phyloP scores from a whole-genome alignment of 2,329 filamentous ascomycete genomes.

The Talaromyces rugulosus region DNA sequence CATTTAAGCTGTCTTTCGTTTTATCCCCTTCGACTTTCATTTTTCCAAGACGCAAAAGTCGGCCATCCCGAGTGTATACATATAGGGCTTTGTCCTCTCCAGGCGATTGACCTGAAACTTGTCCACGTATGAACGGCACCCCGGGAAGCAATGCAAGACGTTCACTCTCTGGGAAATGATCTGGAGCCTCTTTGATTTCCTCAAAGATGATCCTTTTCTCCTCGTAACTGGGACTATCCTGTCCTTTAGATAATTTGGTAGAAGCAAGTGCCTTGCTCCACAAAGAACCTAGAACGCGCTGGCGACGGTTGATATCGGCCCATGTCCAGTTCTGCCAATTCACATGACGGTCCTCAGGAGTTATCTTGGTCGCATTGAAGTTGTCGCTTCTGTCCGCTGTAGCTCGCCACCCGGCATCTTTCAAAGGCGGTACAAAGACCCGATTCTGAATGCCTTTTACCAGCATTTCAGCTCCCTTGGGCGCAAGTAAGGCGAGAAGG shows the following conservation, averaged over 20 bases:
- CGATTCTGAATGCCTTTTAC: conserved; percentile 59
- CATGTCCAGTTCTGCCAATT: conserved; percentile 54
- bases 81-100: conserved; percentile 28
- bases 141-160: conserved; percentile 30
- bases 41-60: conserved; percentile 30
- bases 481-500: conserved; percentile 56
- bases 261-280: conserved; percentile 53
- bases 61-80: conserved; percentile 34
- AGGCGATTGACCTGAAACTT: conserved; percentile 21
- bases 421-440: conserved; percentile 62
- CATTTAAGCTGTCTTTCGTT: conserved; percentile 30
- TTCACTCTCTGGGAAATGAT: conserved; percentile 12
- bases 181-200: conserved; percentile 27
- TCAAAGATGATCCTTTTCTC: conserved; percentile 35
- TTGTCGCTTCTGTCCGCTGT: conserved; percentile 23
- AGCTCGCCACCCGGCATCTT: conserved; percentile 25
- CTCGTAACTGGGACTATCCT: conserved; percentile 17
- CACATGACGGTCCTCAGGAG: conserved; percentile 58
- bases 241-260: conserved; percentile 16
- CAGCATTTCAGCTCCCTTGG: conserved; percentile 67
- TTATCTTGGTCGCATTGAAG: conserved; percentile 69
- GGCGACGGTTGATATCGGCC: conserved; percentile 52
- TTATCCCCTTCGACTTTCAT: conserved; percentile 39
- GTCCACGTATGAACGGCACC: conserved; percentile 30
- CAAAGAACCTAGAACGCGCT: conserved; percentile 60